phyloP scores from a whole-genome alignment of 306 rosid species.

The Casuarina equisetifolia region DNA sequence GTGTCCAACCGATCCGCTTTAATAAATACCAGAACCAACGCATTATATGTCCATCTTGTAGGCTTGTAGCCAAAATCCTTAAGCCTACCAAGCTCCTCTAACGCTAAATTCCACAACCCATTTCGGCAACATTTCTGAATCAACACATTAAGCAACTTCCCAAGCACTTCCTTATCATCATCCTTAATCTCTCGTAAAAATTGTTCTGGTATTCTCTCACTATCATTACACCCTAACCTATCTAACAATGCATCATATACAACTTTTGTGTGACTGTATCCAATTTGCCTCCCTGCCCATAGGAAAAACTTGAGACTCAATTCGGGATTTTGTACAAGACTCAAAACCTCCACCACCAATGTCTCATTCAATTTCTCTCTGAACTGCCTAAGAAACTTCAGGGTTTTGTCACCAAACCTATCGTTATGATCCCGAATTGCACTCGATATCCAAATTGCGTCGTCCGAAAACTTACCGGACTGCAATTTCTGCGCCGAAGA shows the following conservation, averaged over 20 bases:
- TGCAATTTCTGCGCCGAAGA: conserved; percentile 18
- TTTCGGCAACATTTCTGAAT: conserved; percentile 66
- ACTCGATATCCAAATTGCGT: conserved; percentile 42
- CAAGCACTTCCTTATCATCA: conserved; percentile 57
- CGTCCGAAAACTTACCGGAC: conserved; percentile 33
- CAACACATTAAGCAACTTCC: conserved; percentile 67
- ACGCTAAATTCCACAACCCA: conserved; percentile 75
- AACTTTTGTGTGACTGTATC: conserved; percentile 47
- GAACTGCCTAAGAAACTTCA: conserved; percentile 54
- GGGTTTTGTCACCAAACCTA: conserved; percentile 48
- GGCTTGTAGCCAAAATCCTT: conserved; percentile 82
- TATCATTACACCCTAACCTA: conserved; percentile 28
- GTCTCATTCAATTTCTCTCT: conserved; percentile 47
- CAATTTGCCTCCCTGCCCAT: conserved; percentile 81
- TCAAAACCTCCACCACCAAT: conserved; percentile 59
- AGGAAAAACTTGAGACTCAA: conserved; percentile 65
- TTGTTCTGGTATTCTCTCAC: conserved; percentile 43
- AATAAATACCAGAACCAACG: conserved; percentile 73
- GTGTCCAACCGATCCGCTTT: conserved; percentile 62
- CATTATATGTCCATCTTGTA: conserved; percentile 57
- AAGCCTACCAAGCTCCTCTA: conserved; percentile 87
- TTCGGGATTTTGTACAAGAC: conserved; percentile 35
- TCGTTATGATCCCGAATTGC: conserved; percentile 35
- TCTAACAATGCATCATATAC: conserved; percentile 61
- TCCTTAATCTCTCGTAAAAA: conserved; percentile 51